A percentile compares a stretch with the other conserved stretches of the same genome.
Evolutionary conservation across 2,329 filamentous ascomycete genomes (phyloP).

Genomic region (Chaetothyriales sp.): DNA sequence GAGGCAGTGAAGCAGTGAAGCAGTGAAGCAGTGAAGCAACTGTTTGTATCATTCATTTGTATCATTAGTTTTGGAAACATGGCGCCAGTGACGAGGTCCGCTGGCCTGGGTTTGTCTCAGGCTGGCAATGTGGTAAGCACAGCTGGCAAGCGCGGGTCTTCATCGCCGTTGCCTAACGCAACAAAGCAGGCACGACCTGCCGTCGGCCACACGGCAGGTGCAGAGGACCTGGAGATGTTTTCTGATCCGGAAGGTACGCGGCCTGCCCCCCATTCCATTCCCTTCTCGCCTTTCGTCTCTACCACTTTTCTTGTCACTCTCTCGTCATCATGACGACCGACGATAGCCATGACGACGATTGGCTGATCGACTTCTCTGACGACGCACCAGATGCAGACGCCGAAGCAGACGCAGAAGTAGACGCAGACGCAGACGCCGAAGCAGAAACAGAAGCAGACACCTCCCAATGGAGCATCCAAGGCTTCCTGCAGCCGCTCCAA

Average conservation of each 20-base stretch:
- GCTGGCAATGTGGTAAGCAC: background rate
- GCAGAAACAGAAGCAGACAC: conserved; percentile 19
- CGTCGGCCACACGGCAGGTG: background rate
- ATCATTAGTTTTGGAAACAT: conserved; percentile 16
- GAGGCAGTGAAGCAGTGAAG: too few relatives aligned
- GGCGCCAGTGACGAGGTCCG: conserved; percentile 28
- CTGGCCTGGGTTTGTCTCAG: conserved; percentile 13
- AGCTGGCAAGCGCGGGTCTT: background rate
- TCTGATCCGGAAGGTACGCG: background rate
- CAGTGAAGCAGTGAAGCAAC: too few relatives aligned
- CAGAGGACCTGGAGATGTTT: background rate
- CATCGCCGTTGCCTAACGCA: background rate
- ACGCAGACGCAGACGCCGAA: conserved; percentile 9
- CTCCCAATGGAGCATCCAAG: conserved; percentile 21
- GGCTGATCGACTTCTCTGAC: conserved; percentile 2
- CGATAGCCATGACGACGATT: background rate
- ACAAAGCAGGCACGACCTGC: background rate
- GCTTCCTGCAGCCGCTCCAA: conserved; percentile 47
- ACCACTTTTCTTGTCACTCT: background rate
- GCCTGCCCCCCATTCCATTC: background rate
- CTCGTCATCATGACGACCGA: background rate
- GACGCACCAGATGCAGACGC: conserved; percentile 7
- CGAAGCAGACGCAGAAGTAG: conserved; percentile 20
- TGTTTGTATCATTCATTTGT: background rate
- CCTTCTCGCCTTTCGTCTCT: background rate